Conservation (phyloP, 441 rosid species). For the Euphorbia schlechtendalii region DNA sequence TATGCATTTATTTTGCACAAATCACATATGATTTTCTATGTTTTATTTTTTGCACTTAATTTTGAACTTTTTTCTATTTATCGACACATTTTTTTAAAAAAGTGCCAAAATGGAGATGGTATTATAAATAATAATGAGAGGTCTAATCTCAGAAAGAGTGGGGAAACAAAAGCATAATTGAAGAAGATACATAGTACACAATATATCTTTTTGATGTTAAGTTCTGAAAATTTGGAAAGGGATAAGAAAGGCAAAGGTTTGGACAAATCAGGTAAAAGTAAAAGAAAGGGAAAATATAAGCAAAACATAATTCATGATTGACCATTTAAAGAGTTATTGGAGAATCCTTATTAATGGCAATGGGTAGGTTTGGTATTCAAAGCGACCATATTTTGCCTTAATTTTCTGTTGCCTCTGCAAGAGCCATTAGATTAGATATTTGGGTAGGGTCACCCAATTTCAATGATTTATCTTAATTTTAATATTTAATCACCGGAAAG, state of each 20-base stretch:
- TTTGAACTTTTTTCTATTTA: no score
- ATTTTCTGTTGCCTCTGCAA: not conserved
- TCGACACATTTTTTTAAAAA: no score
- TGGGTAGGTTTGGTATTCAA: not conserved
- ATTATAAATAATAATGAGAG: not conserved
- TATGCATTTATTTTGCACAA: no score
- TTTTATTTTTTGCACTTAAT: no score
- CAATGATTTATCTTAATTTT: no score
- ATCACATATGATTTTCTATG: no score
- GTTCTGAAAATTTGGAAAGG: not conserved
- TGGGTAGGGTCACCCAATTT: no score
- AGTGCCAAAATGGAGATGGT: no score
- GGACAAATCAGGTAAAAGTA: no score
- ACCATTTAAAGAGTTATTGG: slow-evolving; percentile 10
- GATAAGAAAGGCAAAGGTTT: slow-evolving; percentile 6
- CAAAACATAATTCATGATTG: slow-evolving; percentile 4
- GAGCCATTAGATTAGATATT: no score
- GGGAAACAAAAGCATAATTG: not conserved
- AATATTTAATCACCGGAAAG: no score
- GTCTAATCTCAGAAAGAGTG: not conserved
- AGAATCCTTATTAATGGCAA: slow-evolving; percentile 9
- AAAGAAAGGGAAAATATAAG: no score
- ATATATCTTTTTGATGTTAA: not conserved
- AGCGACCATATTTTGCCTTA: slow-evolving; percentile 18
- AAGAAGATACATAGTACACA: not conserved